Evolutionary conservation across 805 yeast genomes (phyloP), one percentile per base, ranked within the genome.

Genomic region (Myxozyma sirexii): DNA sequence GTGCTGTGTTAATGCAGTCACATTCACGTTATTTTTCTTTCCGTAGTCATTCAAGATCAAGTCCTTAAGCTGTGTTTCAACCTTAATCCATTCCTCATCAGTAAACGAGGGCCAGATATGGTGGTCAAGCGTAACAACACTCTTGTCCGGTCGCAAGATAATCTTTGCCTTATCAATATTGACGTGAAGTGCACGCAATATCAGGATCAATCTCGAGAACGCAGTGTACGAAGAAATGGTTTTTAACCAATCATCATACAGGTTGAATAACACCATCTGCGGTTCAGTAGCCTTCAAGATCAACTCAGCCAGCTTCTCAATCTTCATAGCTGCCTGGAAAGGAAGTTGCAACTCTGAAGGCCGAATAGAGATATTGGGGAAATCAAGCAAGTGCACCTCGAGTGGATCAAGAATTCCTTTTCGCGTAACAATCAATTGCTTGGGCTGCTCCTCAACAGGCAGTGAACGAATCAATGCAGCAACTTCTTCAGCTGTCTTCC

Each of bases 401-500:
- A 94, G 76, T 2, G 99, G 98, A 76, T 94, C 99, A 60, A 88
- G 70, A 80, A 94, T 87, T 13, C 96, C 96, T 68, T 88, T 90
- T 68, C 98, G 79, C 0, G 97, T 88, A 8, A 90, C 92, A 70
- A 94, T 88, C 60, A 94, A 76, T 73, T 92, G 97, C 69, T 88
- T 88, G 1, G 99, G 99, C 69, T 91, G 97, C 74, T 94, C 97
- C 69, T 93, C 97, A 56, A 84, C 80, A 0, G 97, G 97, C 55
- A 94, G 75, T 0, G 97, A 89, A 44, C 97, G 80, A 19, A 94
- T 82, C 64, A 94, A 77, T 0, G 96, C 96, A 15, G 97, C 93
- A 23, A 90, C 96, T 73, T 93, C 98, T 74, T 94, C 99, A 0
- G 99, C 98, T 1, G 98, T 86, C 72, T 93, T 94, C 99, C 99